phyloP scores from a whole-genome alignment of 2,329 filamentous ascomycete genomes.

The Pseudocercospora macadamiae region DNA sequence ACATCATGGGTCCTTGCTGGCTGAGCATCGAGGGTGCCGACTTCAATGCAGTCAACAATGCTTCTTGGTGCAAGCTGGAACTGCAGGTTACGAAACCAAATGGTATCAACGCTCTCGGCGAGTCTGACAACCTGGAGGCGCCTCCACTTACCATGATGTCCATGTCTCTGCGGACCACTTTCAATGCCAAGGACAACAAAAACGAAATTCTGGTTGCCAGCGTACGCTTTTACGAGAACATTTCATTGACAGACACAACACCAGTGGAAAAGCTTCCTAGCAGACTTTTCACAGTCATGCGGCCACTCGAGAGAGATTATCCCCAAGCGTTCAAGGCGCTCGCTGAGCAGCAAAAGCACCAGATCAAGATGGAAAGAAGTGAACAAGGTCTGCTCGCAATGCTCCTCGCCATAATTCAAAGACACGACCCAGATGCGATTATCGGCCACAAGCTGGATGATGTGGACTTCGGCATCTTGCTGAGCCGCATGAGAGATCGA shows the following conservation, averaged over 20 bases:
- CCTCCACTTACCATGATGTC: slow-evolving; percentile 97
- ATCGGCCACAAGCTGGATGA: slow-evolving; percentile 96
- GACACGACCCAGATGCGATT: slow-evolving; percentile 89
- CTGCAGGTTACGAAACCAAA: slow-evolving; percentile 78
- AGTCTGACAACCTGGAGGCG: slow-evolving; percentile 78
- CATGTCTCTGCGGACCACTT: slow-evolving; percentile 80
- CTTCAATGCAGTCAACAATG: slow-evolving; percentile 82
- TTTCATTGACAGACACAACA: slow-evolving; percentile 84
- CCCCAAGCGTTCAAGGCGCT: slow-evolving; percentile 85
- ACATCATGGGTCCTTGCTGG: slow-evolving; percentile 99
- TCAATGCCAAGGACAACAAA: slow-evolving; percentile 92
- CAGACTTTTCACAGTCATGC: slow-evolving; percentile 87
- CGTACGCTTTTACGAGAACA: slow-evolving; percentile 87
- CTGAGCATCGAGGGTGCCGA: slow-evolving; percentile 85
- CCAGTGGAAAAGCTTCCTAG: slow-evolving; percentile 86
- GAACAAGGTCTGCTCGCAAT: slow-evolving; percentile 84
- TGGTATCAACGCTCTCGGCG: slow-evolving; percentile 70
- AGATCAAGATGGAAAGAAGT: slow-evolving; percentile 78
- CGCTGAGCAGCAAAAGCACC: slow-evolving; percentile 72
- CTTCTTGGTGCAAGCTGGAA: slow-evolving; percentile 96
- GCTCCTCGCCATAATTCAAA: slow-evolving; percentile 85
- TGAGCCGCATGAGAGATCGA: slow-evolving; percentile 84
- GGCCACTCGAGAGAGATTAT: slow-evolving; percentile 72
- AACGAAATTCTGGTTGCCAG: slow-evolving; percentile 93
- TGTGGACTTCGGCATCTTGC: slow-evolving; percentile 88